Evolutionary conservation across 495 filamentous ascomycete species (phyloP).

Genomic region (Hyphodiscus hymeniophilus): DNA sequence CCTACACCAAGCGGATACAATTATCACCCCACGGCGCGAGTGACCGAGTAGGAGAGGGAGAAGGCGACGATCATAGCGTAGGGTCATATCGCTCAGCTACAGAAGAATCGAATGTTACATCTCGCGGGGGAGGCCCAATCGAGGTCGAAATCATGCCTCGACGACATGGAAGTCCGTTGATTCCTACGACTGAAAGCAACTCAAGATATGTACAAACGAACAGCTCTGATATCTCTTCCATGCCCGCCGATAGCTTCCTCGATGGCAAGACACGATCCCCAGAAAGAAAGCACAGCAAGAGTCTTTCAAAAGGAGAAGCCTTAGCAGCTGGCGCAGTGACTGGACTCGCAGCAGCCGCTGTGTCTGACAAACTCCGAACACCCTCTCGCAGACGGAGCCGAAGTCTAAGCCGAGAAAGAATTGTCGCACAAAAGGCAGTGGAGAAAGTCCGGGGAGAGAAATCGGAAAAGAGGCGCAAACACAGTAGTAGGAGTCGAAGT

Average conservation of each 20-base stretch:
- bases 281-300: conserved; percentile 49
- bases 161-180: conserved; percentile 45
- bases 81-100: conserved; percentile 65
- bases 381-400: conserved; percentile 58
- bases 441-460: conserved; percentile 50
- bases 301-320: conserved; percentile 34
- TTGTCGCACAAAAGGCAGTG: conserved; percentile 57
- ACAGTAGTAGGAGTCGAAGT: conserved; percentile 52
- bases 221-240: conserved; percentile 82
- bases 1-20: conserved; percentile 56
- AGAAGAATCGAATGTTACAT: conserved; percentile 65
- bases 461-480: conserved; percentile 24
- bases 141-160: conserved; percentile 75
- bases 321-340: conserved; percentile 27
- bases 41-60: conserved; percentile 19
- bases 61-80: conserved; percentile 52
- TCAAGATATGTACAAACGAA: conserved; percentile 45
- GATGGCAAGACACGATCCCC: conserved; percentile 50
- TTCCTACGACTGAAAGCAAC: conserved; percentile 27
- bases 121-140: conserved; percentile 54
- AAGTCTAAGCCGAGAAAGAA: conserved; percentile 65
- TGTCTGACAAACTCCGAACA: conserved; percentile 53
- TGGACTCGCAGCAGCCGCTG: conserved; percentile 31
- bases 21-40: conserved; percentile 37
- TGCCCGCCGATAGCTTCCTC: conserved; percentile 85